Evolutionary conservation across 352 stramenopile genomes (phyloP), one percentile per base, ranked within the genome.

Genomic region (Pelagophyceae sp.): DNA sequence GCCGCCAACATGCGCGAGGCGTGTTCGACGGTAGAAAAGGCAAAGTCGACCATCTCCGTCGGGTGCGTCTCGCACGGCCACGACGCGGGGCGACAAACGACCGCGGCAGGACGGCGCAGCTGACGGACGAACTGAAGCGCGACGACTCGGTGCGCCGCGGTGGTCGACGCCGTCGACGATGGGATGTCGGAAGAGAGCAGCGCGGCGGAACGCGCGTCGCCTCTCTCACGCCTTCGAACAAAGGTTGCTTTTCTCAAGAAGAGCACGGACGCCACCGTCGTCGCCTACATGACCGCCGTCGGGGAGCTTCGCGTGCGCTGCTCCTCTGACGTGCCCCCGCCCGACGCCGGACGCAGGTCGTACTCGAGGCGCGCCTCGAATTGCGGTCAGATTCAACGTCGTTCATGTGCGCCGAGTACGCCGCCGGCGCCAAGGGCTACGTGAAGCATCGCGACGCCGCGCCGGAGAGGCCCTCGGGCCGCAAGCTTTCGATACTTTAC

Each of bases 361-460:
- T n/a, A n/a, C 67, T 74, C 35, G 38, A 74, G 27, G 27, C 1
- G 1, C 5, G 2, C 25, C 67, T 74, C 38, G 25, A 6, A 2
- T n/a, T 74, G 33, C 19, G 33, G 2, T 60, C 27, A 23, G 67
- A 74, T n/a, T 6, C 33, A 5, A 37, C 17, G 17, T 37, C 35
- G 17, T 74, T 74, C 38, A 74, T 74, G 67, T 54, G 33, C 33
- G 67, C 67, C 67, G 33, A 58, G 27, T 74, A 74, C 67, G 67
- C 5, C 1, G 67, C 61, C 15, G 67, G 67, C 2, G 5, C 67
- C 6, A 1, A 11, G 20, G 67, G 67, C 35, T 74, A 74, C 38
- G 67, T 74, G 35, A 11, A n/a, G 33, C 67, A 74, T 27, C 67
- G 67, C 15, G 67, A 74, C 67, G 23, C 33, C 2, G 67, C 67